Base-by-base conservation (phyloP, 176 grass and related monocot genomes). In the Aegilops bicornis region DNA sequence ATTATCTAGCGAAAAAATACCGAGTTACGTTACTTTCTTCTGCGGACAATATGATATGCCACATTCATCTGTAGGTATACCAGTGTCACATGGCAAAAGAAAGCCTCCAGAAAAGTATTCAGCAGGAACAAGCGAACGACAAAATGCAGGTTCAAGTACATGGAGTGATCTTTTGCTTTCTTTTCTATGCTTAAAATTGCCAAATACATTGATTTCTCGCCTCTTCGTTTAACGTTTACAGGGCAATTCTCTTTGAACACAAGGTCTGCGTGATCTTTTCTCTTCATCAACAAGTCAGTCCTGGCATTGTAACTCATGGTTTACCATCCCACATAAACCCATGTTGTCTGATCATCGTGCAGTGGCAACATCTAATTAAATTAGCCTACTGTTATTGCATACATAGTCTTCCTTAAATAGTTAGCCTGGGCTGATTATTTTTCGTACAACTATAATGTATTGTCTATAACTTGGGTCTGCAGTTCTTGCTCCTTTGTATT, bases 251-350 rank as follows among this genome's bases (percentile, higher is more conserved):
- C 86, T 98, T 83, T 95, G 93, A 25, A 94, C 86, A 76, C 91
- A 98, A 90, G 90, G 95, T 72, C 84, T 95, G 42, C 91, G 91
- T 63, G 93, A 94, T 91, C 96, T 98, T 87, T 98, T 98, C 91
- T 63, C 92, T 92, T 35, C 90, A 90, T 86, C 93, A 98, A 32
- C 84, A 98, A 73, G 72, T 94, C 86, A 95, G 93, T 37, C 7
- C 37, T 40, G 37, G 37, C 37, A 40, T 40, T 40, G 7, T 40
- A 40, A 40, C 37, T 40, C 1, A 7, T 40, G 7, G 37, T 40
- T 40, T 40, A 40, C 37, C 37, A 40, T 40, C 37, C 37, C 37
- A 40, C 8, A 9, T 40, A 40, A 40, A 40, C 37, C 37, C 37
- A 40, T 40, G 37, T 40, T 40, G 37, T 40, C 37, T 40, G 7